A percentile compares a stretch with the other conserved stretches of the same genome.
These are phyloP conservation scores for Vaccinium corymbosum DNA, from an alignment of 148 eudicot genomes.

Conservation along the genomic window DNA sequence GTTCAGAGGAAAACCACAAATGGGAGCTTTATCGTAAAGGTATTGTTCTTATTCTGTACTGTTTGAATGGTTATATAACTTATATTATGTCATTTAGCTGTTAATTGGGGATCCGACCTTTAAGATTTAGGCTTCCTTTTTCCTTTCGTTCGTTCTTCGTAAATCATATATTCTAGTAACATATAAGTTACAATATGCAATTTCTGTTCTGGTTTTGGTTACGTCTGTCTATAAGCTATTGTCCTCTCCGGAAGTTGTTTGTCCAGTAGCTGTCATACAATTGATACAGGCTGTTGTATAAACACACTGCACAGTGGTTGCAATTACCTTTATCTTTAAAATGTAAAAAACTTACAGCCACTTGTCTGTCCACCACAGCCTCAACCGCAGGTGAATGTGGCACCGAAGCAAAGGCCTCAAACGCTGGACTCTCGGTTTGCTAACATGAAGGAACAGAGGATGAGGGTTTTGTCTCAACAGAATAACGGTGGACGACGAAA, in stretches of 20 bases:
- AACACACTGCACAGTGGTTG: neutral
- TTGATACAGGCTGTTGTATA: neutral
- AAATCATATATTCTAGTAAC: neutral
- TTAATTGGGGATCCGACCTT: neutral
- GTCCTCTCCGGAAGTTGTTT: neutral
- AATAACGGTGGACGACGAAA: slow-evolving; percentile 36
- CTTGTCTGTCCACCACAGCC: slow-evolving; percentile 26
- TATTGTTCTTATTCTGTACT: slow-evolving; percentile 13
- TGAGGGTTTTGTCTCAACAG: slow-evolving; percentile 46
- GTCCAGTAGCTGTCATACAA: neutral
- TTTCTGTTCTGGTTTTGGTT: neutral
- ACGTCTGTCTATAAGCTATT: neutral
- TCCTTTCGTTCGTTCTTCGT: neutral
- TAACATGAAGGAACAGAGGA: slow-evolving; percentile 89
- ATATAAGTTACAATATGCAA: neutral
- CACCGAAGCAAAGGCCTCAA: slow-evolving; percentile 54
- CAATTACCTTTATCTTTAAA: neutral
- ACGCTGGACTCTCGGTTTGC: slow-evolving; percentile 89
- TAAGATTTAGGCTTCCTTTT: neutral
- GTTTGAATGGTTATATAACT: neutral
- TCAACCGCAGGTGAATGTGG: slow-evolving; percentile 29
- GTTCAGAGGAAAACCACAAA: slow-evolving; percentile 29
- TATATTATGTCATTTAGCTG: neutral
- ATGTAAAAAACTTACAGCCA: neutral
- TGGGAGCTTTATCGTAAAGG: slow-evolving; percentile 41